Base-by-base conservation (phyloP, 352 stramenopile genomes). In the Peronospora farinosa region DNA sequence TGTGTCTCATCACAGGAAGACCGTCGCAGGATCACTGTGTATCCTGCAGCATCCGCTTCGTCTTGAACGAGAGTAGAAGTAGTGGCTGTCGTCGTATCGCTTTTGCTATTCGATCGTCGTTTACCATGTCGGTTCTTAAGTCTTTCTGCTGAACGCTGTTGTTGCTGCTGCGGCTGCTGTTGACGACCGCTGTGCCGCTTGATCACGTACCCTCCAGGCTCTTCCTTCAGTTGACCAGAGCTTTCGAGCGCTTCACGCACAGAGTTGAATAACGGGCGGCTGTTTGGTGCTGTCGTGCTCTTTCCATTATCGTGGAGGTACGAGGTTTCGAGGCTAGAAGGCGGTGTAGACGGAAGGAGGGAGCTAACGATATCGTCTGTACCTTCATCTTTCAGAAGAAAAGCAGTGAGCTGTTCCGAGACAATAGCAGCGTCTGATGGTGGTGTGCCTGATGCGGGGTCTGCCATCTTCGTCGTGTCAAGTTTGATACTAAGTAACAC, bases 11-110 rank as follows among this genome's bases (percentile, higher is more conserved):
- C 62, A 31, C 54, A 69, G 25, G 57, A 59, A 39, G 53, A 55
- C 16, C 69, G 67, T 11, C 63, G 67, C 3, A 69, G 69, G n/a
- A 80, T 70, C 27, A 83, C 64, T 2, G 72, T 80, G 54, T 83
- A 83, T 16, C 72, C 72, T 1, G 72, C 72, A 11, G 69, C 67
- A 21, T 83, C 72, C 12, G 67, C 38, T 27, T 69, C 40, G 25
- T 64, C 41, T 7, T 60, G 37, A 7, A 35, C 38, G 0, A 40
- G 23, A n/a, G 21, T 21, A 40, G 25, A 10, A 43, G 50, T 16
- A 32, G 32, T 15, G 48, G 36, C 15, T 37, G 45, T 13, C 37
- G 11, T 25, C 42, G 50, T 48, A 35, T 51, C 44, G 12, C 36
- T 21, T 52, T 45, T 44, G n/a, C 53, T 60, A 15, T 16, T 41